Base-by-base conservation (phyloP, 352 stramenopile species). In the Pythium folliculosum region DNA sequence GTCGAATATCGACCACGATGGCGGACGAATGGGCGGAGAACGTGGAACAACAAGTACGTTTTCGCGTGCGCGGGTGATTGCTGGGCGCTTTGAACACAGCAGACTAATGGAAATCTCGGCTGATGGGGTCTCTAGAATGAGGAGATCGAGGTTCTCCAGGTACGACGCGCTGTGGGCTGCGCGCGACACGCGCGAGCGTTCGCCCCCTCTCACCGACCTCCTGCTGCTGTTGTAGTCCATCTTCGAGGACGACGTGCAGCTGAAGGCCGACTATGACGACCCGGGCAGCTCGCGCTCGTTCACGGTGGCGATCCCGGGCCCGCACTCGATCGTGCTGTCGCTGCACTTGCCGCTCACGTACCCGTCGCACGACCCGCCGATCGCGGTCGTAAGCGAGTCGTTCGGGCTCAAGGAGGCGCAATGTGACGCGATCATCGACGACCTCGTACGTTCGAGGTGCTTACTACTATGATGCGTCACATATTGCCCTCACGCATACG, bases 321-420 rank as follows among this genome's bases (percentile, higher is more conserved):
- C 75, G 32, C 82, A 91, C 58, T 76, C 77, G 49, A 87, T 95
- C 45, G 76, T 83, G 55, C 68, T 95, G 23, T 60, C 91, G 19
- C 73, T 96, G 7, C 82, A 96, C 45, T 52, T 96, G 32, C 88
- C 88, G 27, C 54, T 81, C 21, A 79, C 75, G 52, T 96, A 96
- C 37, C 88, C 88, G 38, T 87, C 79, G 23, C 72, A 61, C 0
- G 86, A 94, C 48, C 69, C 86, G 14, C 88, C 88, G 8, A 73
- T 96, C 56, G 86, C 84, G 23, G 76, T 92, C 71, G 78, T 96
- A 0, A 89, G 91, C 72, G 86, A 96, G 55, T 94, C 84, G 3
- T 90, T 92, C 19, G 88, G 88, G 7, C 76, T 94, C 22, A 92
- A 82, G 30, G 89, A 92, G 30, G 58, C 69, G 19, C 78, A 94